A percentile compares a stretch with the other conserved stretches of the same genome.
Conservation (phyloP, 2,329 filamentous ascomycete genomes). For the Fusarium pseudograminearum region DNA sequence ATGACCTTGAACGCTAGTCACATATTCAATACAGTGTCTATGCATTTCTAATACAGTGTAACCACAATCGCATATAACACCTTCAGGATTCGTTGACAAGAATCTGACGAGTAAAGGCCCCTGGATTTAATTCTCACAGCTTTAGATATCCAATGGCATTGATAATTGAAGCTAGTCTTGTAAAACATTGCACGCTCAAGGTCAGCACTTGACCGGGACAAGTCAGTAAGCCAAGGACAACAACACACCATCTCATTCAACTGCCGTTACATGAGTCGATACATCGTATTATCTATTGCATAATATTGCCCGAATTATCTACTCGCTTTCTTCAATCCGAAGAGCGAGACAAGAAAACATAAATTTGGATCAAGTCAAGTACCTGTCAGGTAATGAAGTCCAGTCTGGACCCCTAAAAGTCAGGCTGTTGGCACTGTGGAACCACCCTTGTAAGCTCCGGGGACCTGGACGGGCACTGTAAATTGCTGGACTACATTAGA, state of each 20-base stretch:
- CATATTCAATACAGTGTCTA: constrained; percentile 11
- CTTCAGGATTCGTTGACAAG: too few species aligned
- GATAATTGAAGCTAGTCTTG: neutral
- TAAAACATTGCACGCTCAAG: neutral
- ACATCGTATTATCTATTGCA: neutral
- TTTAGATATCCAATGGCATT: neutral
- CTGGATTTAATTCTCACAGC: neutral
- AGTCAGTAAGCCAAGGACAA: constrained; percentile 3
- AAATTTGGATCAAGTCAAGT: neutral
- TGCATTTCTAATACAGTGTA: accelerated
- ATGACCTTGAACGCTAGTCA: constrained; percentile 27
- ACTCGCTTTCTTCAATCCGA: neutral
- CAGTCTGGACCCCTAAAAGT: neutral
- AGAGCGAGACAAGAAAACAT: neutral
- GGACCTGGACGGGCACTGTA: neutral
- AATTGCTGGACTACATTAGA: neutral
- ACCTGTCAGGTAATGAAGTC: neutral
- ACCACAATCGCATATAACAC: neutral
- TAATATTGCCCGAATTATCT: neutral
- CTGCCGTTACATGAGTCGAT: neutral
- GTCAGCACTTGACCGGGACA: constrained; percentile 12
- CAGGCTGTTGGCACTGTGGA: neutral
- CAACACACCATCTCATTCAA: neutral
- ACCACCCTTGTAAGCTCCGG: neutral
- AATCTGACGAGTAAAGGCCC: neutral